Evolutionary conservation across 2,329 filamentous ascomycete genomes (phyloP), one percentile per base, ranked within the genome.

Genomic region (Exophiala sideris): DNA sequence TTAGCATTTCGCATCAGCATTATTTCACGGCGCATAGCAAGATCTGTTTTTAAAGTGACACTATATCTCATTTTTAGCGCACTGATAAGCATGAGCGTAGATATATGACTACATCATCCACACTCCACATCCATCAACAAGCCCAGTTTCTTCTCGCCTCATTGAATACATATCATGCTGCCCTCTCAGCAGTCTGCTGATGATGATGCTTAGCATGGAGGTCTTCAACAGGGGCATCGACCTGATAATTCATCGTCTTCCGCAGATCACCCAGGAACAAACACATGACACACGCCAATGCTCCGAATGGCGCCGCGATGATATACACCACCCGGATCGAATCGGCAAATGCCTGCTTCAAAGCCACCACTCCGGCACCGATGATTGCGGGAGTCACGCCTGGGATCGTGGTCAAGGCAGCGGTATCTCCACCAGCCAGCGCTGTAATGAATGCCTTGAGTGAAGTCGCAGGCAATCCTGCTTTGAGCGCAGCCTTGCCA

Each of bases 201-300:
- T 49, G 51, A 39, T 50, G 39, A 4, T 50, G 44, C 33, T 60
- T 61, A 11, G 56, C 58, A 42, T 61, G 58, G 20, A 61, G 49
- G 14, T 61, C 54, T 54, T 61, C 59, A 7, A 61, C 54, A 8
- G 59, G 59, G 21, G 59, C 59, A 52, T 61, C 59, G 20, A 61
- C 59, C 21, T 36, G 33, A 24, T 59, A 61, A 33, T 60, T 58
- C 59, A 61, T 61, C n/a, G 57, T 61, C 39, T 58, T 59, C 16
- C 51, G 36, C 48, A 61, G n/a, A 50, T 61, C 57, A 7, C 57
- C 57, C 3, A 61, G 36, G 51, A 60, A 59, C 24, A 55, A 35
- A 24, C 59, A 59, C 32, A 45, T 33, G 11, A 61, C 38, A n/a
- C 54, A 59, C 2, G 59, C 59, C 35, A 61, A 5, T 3, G 50